Evolutionary conservation across 768 basidiomycete genomes (phyloP).

Genomic region (Tulasnella sp.): DNA sequence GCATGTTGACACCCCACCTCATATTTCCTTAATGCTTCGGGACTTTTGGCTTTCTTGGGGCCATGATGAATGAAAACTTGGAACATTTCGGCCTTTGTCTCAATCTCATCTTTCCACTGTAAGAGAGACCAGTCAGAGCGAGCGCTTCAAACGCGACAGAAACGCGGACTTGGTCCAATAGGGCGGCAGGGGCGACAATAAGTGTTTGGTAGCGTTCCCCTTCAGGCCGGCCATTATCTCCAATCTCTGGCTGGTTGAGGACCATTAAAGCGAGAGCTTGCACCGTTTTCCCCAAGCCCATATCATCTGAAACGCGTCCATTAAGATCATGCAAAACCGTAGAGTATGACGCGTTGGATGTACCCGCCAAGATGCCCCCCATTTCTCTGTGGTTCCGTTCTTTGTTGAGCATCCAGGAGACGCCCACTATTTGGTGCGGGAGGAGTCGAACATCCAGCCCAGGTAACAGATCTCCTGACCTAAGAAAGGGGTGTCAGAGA

Average conservation of each 20-base stretch:
- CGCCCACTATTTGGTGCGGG: slow-evolving; percentile 72
- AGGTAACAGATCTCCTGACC: slow-evolving; percentile 54
- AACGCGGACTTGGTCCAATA: slow-evolving; percentile 59
- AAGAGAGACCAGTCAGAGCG: neutral
- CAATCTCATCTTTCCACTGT: slow-evolving; percentile 72
- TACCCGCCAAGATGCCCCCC: slow-evolving; percentile 61
- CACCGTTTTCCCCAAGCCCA: slow-evolving; percentile 63
- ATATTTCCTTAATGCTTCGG: slow-evolving; percentile 47
- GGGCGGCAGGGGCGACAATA: slow-evolving; percentile 70
- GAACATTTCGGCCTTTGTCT: slow-evolving; percentile 62
- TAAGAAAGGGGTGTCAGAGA: slow-evolving; percentile 29
- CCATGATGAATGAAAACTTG: slow-evolving; percentile 69
- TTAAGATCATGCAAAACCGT: neutral
- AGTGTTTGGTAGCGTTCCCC: slow-evolving; percentile 52
- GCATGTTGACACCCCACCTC: slow-evolving; percentile 42
- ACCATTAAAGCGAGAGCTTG: slow-evolving; percentile 79
- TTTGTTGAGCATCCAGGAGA: slow-evolving; percentile 72
- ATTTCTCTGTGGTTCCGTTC: slow-evolving; percentile 47
- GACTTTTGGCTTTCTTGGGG: slow-evolving; percentile 57
- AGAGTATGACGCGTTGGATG: slow-evolving; percentile 30
- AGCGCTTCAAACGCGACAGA: neutral
- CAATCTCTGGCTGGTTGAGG: slow-evolving; percentile 50
- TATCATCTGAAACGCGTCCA: slow-evolving; percentile 47
- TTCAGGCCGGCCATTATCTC: slow-evolving; percentile 37
- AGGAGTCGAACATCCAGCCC: slow-evolving; percentile 67